phyloP scores from a whole-genome alignment of 352 stramenopile species.

The Globisporangium uncinulatum region DNA sequence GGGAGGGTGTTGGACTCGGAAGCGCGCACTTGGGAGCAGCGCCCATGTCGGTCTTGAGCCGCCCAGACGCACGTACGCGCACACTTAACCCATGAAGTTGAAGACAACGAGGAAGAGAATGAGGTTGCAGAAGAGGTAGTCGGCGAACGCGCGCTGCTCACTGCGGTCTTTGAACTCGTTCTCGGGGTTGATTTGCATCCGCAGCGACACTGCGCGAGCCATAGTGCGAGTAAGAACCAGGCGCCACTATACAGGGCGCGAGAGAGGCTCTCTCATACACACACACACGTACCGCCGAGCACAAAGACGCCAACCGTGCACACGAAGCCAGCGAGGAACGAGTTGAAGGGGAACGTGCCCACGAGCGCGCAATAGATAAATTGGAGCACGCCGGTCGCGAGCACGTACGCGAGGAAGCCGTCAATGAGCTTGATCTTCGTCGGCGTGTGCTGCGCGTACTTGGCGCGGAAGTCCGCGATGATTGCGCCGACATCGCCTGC shows the following conservation, averaged over 20 bases:
- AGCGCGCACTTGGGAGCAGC: too few species aligned
- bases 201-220: conserved; percentile 62
- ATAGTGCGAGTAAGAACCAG: neutral
- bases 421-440: conserved; percentile 90
- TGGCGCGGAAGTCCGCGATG: conserved; percentile 51
- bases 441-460: conserved; percentile 82
- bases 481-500: conserved; percentile 38
- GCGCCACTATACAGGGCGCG: neutral
- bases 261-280: neutral
- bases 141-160: conserved; percentile 84
- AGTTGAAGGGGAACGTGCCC: conserved; percentile 91
- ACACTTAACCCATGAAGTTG: conserved; percentile 90
- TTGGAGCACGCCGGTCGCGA: conserved; percentile 85
- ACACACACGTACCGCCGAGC: conserved; percentile 53
- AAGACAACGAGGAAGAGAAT: conserved; percentile 91
- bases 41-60: too few species aligned
- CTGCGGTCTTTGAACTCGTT: conserved; percentile 81
- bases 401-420: conserved; percentile 86
- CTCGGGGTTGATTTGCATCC: conserved; percentile 88
- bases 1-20: too few species aligned
- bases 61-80: neutral
- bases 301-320: conserved; percentile 89
- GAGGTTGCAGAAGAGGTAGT: conserved; percentile 92
- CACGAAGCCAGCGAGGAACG: conserved; percentile 88
- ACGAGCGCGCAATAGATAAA: conserved; percentile 90